These are phyloP conservation scores for Wickerhamiella azyma DNA, from an alignment of 805 yeast species.

Conservation along the genomic window DNA sequence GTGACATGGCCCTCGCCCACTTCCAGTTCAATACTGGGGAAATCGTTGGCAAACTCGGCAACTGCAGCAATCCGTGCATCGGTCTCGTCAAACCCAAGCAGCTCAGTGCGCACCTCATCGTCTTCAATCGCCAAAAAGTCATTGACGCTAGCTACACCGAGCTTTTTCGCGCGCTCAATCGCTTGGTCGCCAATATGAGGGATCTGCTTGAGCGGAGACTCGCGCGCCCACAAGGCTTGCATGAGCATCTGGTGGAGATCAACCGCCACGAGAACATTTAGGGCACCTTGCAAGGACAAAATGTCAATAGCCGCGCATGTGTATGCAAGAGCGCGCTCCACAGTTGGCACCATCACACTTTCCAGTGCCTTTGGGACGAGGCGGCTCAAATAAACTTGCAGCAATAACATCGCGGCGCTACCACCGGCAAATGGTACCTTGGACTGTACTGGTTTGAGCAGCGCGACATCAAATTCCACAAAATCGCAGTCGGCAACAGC, in stretches of 20 bases:
- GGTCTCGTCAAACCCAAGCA: conserved; percentile 41
- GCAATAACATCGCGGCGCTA: conserved; percentile 35
- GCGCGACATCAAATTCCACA: neutral
- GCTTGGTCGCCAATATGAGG: conserved; percentile 48
- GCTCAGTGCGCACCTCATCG: conserved; percentile 41
- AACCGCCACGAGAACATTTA: conserved; percentile 71
- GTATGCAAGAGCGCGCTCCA: conserved; percentile 37
- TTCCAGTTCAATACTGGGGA: conserved; percentile 62
- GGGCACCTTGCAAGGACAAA: conserved; percentile 62
- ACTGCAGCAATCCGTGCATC: conserved; percentile 39
- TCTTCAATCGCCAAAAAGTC: conserved; percentile 70
- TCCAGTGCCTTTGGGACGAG: conserved; percentile 49
- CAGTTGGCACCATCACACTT: conserved; percentile 40
- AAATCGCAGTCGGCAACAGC: conserved; percentile 30
- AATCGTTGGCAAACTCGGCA: conserved; percentile 79
- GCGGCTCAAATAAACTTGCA: conserved; percentile 75
- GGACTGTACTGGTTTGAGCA: conserved; percentile 24
- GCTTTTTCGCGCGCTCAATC: conserved; percentile 39
- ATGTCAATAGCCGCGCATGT: conserved; percentile 61
- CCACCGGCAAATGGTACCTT: conserved; percentile 32
- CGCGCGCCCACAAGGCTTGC: conserved; percentile 77
- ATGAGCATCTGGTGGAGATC: conserved; percentile 79
- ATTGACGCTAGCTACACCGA: conserved; percentile 52
- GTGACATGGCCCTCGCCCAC: conserved; percentile 33
- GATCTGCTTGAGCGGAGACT: conserved; percentile 63